phyloP scores from a whole-genome alignment of 2,329 filamentous ascomycete genomes.

The Metarhizium brunneum region DNA sequence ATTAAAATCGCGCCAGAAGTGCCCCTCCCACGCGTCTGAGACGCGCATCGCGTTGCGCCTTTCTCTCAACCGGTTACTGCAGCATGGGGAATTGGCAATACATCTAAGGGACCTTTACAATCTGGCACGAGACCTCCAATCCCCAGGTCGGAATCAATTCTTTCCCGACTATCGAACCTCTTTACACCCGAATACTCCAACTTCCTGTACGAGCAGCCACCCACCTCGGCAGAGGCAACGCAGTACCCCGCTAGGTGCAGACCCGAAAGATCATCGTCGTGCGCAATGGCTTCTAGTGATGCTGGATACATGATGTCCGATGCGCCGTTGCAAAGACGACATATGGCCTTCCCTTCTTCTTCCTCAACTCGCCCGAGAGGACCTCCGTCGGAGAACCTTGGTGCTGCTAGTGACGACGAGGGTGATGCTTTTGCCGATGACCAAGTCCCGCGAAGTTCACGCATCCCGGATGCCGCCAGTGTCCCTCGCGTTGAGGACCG shows the following conservation, averaged over 20 bases:
- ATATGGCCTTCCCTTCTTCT: conserved; percentile 37
- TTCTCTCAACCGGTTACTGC: not conserved
- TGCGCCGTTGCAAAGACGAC: conserved; percentile 35
- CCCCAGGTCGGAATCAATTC: not conserved
- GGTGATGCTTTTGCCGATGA: conserved; percentile 55
- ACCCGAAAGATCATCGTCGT: not conserved
- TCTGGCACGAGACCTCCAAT: not conserved
- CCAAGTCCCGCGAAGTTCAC: conserved; percentile 45
- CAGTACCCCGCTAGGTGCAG: conserved; percentile 1
- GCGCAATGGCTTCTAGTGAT: conserved; percentile 44
- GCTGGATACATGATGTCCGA: conserved; percentile 50
- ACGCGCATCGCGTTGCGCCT: not conserved
- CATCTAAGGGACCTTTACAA: not conserved
- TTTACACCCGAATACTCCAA: no score
- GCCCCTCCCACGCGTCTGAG: not conserved
- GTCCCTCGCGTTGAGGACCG: conserved; percentile 68
- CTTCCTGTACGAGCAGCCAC: not conserved
- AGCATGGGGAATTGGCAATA: not conserved
- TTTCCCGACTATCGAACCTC: not conserved
- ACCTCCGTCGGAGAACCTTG: conserved; percentile 54
- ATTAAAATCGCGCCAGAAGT: not conserved
- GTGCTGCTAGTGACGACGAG: conserved; percentile 52
- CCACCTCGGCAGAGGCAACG: conserved; percentile 6
- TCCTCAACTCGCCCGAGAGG: conserved; percentile 44
- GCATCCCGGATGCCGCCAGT: conserved; percentile 36